Conservation (phyloP, 208 protist species). For the Crithidia mellificae region DNA sequence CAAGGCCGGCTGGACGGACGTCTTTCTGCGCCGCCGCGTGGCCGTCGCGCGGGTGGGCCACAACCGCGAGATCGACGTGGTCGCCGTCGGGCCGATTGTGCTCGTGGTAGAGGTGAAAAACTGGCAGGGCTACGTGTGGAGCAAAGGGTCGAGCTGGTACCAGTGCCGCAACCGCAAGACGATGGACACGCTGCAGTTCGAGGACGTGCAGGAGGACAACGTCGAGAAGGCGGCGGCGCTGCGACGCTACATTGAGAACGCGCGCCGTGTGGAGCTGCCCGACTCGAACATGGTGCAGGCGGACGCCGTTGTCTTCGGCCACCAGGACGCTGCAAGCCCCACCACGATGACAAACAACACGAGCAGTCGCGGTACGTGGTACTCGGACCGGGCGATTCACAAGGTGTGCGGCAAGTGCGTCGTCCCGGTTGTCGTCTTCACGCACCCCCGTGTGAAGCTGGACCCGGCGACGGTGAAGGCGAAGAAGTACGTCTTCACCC, state of each 20-base stretch:
- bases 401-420: slow-evolving; percentile 72
- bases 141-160: slow-evolving; percentile 82
- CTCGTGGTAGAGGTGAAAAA: slow-evolving; percentile 91
- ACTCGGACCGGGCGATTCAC: slow-evolving; percentile 70
- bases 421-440: slow-evolving; percentile 88
- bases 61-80: slow-evolving; percentile 90
- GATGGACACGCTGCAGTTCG: slow-evolving; percentile 74
- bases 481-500: slow-evolving; percentile 77
- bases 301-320: slow-evolving; percentile 6
- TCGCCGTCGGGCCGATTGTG: slow-evolving; percentile 77
- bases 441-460: slow-evolving; percentile 62
- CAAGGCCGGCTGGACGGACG: slow-evolving; percentile 71
- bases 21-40: slow-evolving; percentile 84
- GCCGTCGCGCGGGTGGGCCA: slow-evolving; percentile 68
- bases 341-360: too few relatives aligned
- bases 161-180: slow-evolving; percentile 49
- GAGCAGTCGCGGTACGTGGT: slow-evolving; percentile 68
- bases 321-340: neutral
- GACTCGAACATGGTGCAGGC: slow-evolving; percentile 36
- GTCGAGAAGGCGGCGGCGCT: slow-evolving; percentile 81
- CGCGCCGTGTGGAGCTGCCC: slow-evolving; percentile 62
- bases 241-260: slow-evolving; percentile 85
- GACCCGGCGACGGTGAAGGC: slow-evolving; percentile 69
- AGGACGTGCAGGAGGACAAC: slow-evolving; percentile 85
- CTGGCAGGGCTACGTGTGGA: slow-evolving; percentile 90